These are phyloP conservation scores for Aspergillus campestris DNA, from an alignment of 495 filamentous ascomycete genomes.

Conservation along the genomic window DNA sequence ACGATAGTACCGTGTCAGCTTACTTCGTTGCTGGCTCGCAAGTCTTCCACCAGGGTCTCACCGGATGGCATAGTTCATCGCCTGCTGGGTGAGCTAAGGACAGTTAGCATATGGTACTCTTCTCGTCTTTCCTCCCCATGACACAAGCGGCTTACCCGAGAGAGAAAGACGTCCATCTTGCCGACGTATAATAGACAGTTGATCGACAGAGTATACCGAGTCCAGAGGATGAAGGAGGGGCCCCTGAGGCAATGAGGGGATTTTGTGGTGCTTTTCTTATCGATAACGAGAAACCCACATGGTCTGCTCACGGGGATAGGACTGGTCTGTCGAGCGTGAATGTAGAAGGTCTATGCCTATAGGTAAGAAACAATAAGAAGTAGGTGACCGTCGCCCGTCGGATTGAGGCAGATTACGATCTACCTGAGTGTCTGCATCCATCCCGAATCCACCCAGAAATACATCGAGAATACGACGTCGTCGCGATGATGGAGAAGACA, in stretches of 20 bases:
- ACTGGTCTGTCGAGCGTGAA: no score
- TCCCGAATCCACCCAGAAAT: background rate
- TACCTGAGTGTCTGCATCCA: no score
- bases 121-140: no score
- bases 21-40: background rate
- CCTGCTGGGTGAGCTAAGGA: constrained; percentile 62
- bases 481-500: no score
- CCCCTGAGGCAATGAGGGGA: constrained; percentile 11
- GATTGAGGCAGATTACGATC: no score
- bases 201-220: background rate
- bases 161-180: constrained; percentile 73
- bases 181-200: background rate
- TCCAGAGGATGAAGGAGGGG: background rate
- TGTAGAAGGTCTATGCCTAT: no score
- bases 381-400: no score
- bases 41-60: constrained; percentile 14
- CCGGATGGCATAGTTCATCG: constrained; percentile 85
- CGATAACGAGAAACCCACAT: constrained; percentile 21
- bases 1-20: constrained; percentile 8
- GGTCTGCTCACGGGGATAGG: no score
- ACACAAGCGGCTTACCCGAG: constrained; percentile 41
- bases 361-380: no score
- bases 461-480: no score
- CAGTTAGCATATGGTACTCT: no score
- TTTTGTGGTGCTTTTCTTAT: constrained; percentile 20